phyloP scores from a whole-genome alignment of 73 alveolate genomes.

The Effrenium voratum region DNA sequence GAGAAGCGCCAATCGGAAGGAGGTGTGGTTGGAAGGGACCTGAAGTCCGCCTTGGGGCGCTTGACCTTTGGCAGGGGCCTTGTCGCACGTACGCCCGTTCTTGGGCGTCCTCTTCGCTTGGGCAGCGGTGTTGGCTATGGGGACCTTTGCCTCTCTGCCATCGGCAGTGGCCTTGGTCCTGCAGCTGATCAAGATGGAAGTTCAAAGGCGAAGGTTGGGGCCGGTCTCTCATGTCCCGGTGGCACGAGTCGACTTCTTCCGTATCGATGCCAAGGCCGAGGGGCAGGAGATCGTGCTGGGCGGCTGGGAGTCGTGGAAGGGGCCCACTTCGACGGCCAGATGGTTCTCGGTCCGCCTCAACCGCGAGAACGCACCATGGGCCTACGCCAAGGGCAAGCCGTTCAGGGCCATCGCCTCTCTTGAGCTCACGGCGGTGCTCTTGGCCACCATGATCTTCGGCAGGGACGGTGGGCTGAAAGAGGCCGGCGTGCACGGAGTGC shows the following conservation, averaged over 20 bases:
- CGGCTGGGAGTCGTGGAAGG: neutral
- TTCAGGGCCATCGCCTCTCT: neutral
- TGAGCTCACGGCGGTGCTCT: neutral
- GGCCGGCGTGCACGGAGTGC: neutral
- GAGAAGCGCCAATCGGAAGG: neutral
- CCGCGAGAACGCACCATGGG: neutral
- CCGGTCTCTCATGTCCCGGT: neutral
- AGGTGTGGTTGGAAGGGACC: neutral
- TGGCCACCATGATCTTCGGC: neutral
- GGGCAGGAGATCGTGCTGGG: neutral
- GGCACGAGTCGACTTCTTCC: neutral
- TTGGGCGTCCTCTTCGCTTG: constrained; percentile 13
- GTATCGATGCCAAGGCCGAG: constrained; percentile 39
- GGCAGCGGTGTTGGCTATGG: neutral
- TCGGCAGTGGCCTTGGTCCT: neutral
- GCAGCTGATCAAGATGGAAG: neutral
- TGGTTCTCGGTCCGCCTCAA: neutral
- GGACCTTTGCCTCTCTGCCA: neutral
- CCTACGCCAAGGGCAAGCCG: neutral
- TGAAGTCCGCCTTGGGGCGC: neutral
- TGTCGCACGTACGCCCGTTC: neutral
- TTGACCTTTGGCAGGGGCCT: neutral
- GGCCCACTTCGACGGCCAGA: neutral
- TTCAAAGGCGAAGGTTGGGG: neutral
- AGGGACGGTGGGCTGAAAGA: neutral